A percentile compares a stretch with the other conserved stretches of the same genome.
These are phyloP conservation scores for Zygosaccharomyces rouxii DNA, from an alignment of 805 yeast species.

Conservation along the genomic window DNA sequence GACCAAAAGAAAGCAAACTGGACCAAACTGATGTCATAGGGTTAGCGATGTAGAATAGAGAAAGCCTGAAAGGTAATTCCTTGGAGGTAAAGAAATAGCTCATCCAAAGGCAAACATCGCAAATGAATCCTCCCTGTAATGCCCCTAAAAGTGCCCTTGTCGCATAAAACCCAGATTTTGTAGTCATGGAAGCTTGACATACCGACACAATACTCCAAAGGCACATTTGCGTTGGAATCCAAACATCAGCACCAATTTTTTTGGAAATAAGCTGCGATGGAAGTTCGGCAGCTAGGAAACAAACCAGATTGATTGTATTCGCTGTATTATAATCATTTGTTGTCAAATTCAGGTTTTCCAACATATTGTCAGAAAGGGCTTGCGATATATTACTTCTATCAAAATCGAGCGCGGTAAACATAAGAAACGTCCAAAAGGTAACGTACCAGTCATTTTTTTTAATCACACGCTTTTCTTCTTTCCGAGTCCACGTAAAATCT, in stretches of 20 bases:
- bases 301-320: conserved; percentile 47
- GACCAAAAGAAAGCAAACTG: conserved; percentile 50
- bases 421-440: conserved; percentile 52
- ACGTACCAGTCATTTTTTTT: conserved; percentile 54
- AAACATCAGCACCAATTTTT: conserved; percentile 55
- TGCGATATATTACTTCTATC: conserved; percentile 56
- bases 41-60: conserved; percentile 56
- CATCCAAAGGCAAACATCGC: conserved; percentile 59
- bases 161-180: conserved; percentile 41
- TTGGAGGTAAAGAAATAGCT: conserved; percentile 59
- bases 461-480: conserved; percentile 47
- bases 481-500: conserved; percentile 47
- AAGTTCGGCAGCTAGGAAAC: conserved; percentile 54
- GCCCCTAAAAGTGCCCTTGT: conserved; percentile 52
- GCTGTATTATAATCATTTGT: conserved; percentile 59
- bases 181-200: conserved; percentile 44
- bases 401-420: conserved; percentile 55
- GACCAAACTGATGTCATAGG: conserved; percentile 45
- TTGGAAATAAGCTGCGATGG: conserved; percentile 67
- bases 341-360: conserved; percentile 47
- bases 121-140: conserved; percentile 68
- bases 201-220: conserved; percentile 56
- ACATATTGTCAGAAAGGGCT: conserved; percentile 54
- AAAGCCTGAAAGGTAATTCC: conserved; percentile 56
- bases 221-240: conserved; percentile 56